Evolutionary conservation across 1,284 basidiomycete genomes (phyloP).

Genomic region (Lentinula novae-zelandiae): DNA sequence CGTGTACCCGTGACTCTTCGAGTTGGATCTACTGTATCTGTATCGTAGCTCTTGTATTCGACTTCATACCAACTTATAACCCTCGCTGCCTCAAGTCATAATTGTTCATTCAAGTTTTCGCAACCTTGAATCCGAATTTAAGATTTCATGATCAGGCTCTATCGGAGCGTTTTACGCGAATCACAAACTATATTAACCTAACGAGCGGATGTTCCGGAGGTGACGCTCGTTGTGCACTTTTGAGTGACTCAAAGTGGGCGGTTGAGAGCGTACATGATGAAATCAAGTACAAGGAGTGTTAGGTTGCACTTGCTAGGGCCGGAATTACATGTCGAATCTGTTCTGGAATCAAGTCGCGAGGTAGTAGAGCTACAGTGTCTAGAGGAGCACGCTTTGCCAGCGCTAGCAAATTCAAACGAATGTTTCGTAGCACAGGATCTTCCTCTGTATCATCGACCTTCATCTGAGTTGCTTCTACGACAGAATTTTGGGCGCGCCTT

Average conservation of each 20-base stretch:
- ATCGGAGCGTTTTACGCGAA: neutral
- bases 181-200: too few relatives aligned
- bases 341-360: slow-evolving; percentile 62
- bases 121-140: too few relatives aligned
- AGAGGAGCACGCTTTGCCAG: slow-evolving; percentile 71
- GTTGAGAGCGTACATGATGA: neutral
- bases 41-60: too few relatives aligned
- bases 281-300: neutral
- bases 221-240: too few relatives aligned
- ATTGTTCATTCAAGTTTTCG: neutral
- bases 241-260: neutral
- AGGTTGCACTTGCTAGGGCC: neutral
- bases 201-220: too few relatives aligned
- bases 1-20: neutral
- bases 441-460: slow-evolving; percentile 28
- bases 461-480: neutral
- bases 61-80: too few relatives aligned
- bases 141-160: neutral
- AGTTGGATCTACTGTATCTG: too few relatives aligned
- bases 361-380: slow-evolving; percentile 63
- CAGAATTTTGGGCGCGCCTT: neutral
- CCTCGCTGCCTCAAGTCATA: neutral
- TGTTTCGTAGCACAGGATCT: slow-evolving; percentile 45
- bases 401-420: slow-evolving; percentile 67
- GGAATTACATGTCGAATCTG: slow-evolving; percentile 45